Conservation (phyloP, 2,329 filamentous ascomycete genomes). For the Sarocladium strictum region DNA sequence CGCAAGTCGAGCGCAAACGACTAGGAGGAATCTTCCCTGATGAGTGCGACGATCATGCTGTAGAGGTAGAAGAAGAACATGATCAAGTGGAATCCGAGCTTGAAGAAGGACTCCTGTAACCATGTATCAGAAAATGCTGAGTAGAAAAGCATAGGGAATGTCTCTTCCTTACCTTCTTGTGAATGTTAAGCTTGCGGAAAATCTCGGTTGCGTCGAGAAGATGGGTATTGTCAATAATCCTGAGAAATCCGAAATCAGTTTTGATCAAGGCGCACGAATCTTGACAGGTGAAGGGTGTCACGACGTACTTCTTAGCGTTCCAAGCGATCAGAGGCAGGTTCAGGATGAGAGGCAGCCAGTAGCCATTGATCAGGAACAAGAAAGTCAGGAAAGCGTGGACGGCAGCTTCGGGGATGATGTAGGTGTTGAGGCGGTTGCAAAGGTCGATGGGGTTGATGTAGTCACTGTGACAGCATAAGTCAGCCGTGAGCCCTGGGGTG, state of each 20-base stretch:
- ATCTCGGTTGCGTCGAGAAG: constrained; percentile 97
- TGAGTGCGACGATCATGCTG: constrained; percentile 96
- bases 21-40: constrained; percentile 89
- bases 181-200: constrained; percentile 96
- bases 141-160: not conserved
- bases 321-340: constrained; percentile 88
- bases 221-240: constrained; percentile 96
- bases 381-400: constrained; percentile 95
- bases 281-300: not conserved
- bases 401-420: constrained; percentile 97
- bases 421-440: constrained; percentile 99
- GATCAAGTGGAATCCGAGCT: constrained; percentile 95
- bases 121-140: not conserved
- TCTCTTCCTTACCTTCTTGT: constrained; percentile 74
- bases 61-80: constrained; percentile 99
- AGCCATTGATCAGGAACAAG: constrained; percentile 96
- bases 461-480: constrained; percentile 57
- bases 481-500: not conserved
- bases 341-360: constrained; percentile 89
- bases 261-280: not conserved
- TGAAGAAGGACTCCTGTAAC: constrained; percentile 90
- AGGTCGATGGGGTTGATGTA: constrained; percentile 99
- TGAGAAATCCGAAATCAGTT: constrained; percentile 30
- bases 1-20: constrained; percentile 1
- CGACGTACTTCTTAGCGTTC: constrained; percentile 90